These are phyloP conservation scores for Penicillium sp. DNA, from an alignment of 2,329 filamentous ascomycete species.

Conservation along the genomic window DNA sequence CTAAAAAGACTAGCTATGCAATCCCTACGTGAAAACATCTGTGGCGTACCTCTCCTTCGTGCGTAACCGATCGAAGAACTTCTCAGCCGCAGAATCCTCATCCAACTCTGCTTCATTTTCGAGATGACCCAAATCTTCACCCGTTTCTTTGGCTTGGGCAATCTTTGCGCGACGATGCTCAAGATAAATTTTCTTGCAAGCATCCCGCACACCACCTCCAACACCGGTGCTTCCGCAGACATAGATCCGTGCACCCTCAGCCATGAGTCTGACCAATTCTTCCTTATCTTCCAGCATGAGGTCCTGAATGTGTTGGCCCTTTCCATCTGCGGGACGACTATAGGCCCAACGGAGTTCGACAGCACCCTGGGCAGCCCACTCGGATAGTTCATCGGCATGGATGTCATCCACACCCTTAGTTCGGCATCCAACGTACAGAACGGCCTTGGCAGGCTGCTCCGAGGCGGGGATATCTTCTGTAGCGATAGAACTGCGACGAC, in stretches of 20 bases:
- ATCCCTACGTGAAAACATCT: slow-evolving; percentile 59
- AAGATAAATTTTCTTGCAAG: slow-evolving; percentile 41
- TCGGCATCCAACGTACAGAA: slow-evolving; percentile 44
- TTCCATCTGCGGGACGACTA: slow-evolving; percentile 52
- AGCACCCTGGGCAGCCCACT: slow-evolving; percentile 66
- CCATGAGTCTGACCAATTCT: slow-evolving; percentile 52
- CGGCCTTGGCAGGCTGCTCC: slow-evolving; percentile 34
- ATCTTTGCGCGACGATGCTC: slow-evolving; percentile 35
- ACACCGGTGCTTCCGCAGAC: slow-evolving; percentile 66
- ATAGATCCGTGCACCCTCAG: slow-evolving; percentile 60
- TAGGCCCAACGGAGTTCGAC: slow-evolving; percentile 67
- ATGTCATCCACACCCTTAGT: slow-evolving; percentile 40
- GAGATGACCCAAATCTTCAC: slow-evolving; percentile 36
- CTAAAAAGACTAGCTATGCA: not conserved
- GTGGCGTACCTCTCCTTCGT: slow-evolving; percentile 61
- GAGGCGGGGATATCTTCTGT: slow-evolving; percentile 15
- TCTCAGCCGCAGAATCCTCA: slow-evolving; percentile 33
- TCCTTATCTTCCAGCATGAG: slow-evolving; percentile 53
- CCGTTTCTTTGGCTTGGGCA: slow-evolving; percentile 36
- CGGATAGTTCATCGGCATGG: slow-evolving; percentile 38
- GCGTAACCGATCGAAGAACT: slow-evolving; percentile 33
- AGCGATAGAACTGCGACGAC: slow-evolving; percentile 24
- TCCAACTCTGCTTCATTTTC: slow-evolving; percentile 20
- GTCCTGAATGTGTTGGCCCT: slow-evolving; percentile 60
- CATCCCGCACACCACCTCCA: slow-evolving; percentile 53